Conservation (phyloP, 768 basidiomycete genomes). For the Mycena capillaripes region DNA sequence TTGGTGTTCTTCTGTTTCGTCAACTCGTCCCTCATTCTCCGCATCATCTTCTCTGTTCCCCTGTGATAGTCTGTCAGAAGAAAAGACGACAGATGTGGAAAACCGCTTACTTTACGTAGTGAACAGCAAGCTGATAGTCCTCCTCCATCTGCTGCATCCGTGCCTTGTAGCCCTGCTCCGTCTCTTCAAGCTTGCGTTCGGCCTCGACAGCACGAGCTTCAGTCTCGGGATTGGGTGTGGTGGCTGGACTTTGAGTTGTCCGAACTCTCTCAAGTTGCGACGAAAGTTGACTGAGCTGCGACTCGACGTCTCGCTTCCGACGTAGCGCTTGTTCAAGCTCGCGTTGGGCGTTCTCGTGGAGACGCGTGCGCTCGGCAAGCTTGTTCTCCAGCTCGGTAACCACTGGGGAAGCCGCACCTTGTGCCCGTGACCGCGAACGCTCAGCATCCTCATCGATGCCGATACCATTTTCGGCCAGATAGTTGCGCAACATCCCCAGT, state of each 20-base stretch:
- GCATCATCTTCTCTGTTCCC: constrained; percentile 98
- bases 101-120: constrained; percentile 91
- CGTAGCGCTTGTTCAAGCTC: constrained; percentile 77
- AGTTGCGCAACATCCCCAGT: constrained; percentile 83
- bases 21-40: constrained; percentile 95
- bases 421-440: constrained; percentile 56
- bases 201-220: constrained; percentile 72
- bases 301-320: constrained; percentile 82
- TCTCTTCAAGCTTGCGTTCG: constrained; percentile 86
- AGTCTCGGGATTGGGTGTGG: constrained; percentile 51
- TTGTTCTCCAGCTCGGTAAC: constrained; percentile 84
- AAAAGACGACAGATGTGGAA: constrained; percentile 35
- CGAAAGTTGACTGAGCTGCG: constrained; percentile 73
- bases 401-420: constrained; percentile 56
- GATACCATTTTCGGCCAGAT: constrained; percentile 92
- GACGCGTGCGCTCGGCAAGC: constrained; percentile 78
- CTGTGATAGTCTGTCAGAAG: constrained; percentile 54
- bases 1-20: constrained; percentile 91
- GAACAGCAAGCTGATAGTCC: constrained; percentile 96
- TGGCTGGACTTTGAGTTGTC: constrained; percentile 68
- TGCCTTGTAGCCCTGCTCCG: constrained; percentile 82
- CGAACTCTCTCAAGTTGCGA: constrained; percentile 77
- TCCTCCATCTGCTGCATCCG: constrained; percentile 92
- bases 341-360: constrained; percentile 82
- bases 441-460: constrained; percentile 81